Conservation (phyloP, 768 basidiomycete species). For the Suillus brevipes region DNA sequence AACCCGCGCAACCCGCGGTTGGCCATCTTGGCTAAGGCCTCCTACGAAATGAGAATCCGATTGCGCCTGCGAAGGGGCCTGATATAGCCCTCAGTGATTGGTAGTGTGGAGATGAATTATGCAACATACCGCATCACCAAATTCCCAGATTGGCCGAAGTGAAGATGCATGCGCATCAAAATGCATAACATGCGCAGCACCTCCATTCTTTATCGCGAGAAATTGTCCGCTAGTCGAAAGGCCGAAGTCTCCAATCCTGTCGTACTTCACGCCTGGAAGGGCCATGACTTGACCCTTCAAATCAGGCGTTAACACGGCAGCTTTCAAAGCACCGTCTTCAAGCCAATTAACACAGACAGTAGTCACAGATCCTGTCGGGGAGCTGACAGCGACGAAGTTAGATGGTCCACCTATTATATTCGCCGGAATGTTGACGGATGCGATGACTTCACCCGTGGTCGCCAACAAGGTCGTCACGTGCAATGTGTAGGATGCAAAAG, state of each 20-base stretch:
- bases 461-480: constrained; percentile 64
- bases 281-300: constrained; percentile 49
- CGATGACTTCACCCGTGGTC: constrained; percentile 50
- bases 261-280: constrained; percentile 47
- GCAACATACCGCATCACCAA: constrained; percentile 51
- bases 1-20: constrained; percentile 58
- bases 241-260: constrained; percentile 60
- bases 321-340: constrained; percentile 51
- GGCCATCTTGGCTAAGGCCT: constrained; percentile 48
- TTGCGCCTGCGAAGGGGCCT: not conserved
- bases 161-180: constrained; percentile 43
- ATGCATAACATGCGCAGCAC: constrained; percentile 55
- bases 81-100: constrained; percentile 32
- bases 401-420: constrained; percentile 36
- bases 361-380: constrained; percentile 10
- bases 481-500: constrained; percentile 57
- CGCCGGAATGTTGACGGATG: constrained; percentile 55
- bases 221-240: constrained; percentile 43
- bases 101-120: constrained; percentile 3
- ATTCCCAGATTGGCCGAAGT: constrained; percentile 50
- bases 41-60: not conserved
- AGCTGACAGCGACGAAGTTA: constrained; percentile 38
- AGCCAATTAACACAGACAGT: constrained; percentile 37
- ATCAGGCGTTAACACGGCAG: constrained; percentile 45
- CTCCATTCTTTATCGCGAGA: constrained; percentile 57